Evolutionary conservation across 306 rosid species (phyloP).

Genomic region (Pyrus pyrifolia): DNA sequence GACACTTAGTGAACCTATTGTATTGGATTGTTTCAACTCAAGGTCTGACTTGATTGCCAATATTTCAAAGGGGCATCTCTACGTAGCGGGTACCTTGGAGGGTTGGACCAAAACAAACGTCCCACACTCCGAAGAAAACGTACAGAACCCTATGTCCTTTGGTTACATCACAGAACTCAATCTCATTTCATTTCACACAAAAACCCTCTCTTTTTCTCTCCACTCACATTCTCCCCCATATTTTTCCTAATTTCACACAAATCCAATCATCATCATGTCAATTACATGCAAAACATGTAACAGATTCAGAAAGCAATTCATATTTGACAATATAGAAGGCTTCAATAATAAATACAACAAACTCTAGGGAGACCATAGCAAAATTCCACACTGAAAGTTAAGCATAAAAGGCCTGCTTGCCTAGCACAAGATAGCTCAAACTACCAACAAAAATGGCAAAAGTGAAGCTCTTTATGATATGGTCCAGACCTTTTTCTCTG

Average conservation of each 20-base stretch:
- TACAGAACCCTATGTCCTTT: not conserved
- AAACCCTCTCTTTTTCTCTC: not conserved
- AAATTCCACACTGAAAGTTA: not conserved
- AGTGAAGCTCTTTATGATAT: conserved; percentile 21
- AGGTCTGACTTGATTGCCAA: too few species aligned
- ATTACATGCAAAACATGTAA: not conserved
- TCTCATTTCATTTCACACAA: not conserved
- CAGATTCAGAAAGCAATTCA: not conserved
- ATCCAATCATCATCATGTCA: not conserved
- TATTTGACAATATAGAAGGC: not conserved
- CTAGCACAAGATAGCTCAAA: not conserved
- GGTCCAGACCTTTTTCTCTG: conserved; percentile 23
- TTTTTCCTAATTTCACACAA: not conserved
- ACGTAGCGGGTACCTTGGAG: too few species aligned
- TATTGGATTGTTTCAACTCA: too few species aligned
- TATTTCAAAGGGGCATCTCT: too few species aligned
- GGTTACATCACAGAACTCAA: not conserved
- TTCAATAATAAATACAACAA: not conserved
- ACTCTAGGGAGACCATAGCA: not conserved
- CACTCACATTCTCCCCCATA: not conserved
- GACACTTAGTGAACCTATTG: too few species aligned
- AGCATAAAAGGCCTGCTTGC: not conserved
- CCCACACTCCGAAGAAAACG: not conserved
- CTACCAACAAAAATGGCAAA: conserved; percentile 6
- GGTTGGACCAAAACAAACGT: not conserved